Evolutionary conservation across 2,329 filamentous ascomycete species (phyloP), one percentile per base, ranked within the genome.

Genomic region (Verruconis gallopava): DNA sequence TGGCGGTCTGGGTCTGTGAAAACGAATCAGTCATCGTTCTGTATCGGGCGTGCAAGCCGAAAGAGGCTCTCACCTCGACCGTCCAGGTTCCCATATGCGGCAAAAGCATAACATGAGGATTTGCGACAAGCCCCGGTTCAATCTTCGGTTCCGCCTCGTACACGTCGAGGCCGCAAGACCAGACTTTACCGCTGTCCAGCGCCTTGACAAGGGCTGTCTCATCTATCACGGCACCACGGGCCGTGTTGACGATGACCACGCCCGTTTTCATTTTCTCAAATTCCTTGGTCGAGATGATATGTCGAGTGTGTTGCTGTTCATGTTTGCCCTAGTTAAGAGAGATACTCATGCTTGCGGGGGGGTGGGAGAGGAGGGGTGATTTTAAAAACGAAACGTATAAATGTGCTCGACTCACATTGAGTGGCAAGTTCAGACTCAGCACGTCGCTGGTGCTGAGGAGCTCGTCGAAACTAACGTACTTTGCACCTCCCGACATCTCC

Each of bases 41-140:
- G 6, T 13, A 43, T 15, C 18, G 15, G 5, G 5, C 5, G 14
- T n/a, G n/a, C n/a, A n/a, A n/a, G n/a, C n/a, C n/a, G 19, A 3
- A 20, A 30, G 5, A 11, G 21, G 5, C 18, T 21, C 52, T 48
- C 43, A 56, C 68, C 65, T 81, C 84, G 20, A 77, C 64, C 0
- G 82, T 89, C 70, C 74, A 85, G 0, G 85, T 93, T 0, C 85
- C 85, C 81, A 93, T 83, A 59, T 93, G 85, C 40, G 85, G 85
- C 25, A 93, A 63, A 20, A 93, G 67, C 51, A 89, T 67, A 17
- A 84, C 82, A 50, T 75, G 72, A 2, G 75, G 74, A 54, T 89
- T 88, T 13, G 65, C 63, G 12, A 88, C 50, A 33, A 93, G 65
- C 1, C 79, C 81, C 0, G 77, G 77, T 53, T 91, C 82, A 20